Evolutionary conservation across 345 rosid genomes (phyloP).

Genomic region (Boechera stricta): DNA sequence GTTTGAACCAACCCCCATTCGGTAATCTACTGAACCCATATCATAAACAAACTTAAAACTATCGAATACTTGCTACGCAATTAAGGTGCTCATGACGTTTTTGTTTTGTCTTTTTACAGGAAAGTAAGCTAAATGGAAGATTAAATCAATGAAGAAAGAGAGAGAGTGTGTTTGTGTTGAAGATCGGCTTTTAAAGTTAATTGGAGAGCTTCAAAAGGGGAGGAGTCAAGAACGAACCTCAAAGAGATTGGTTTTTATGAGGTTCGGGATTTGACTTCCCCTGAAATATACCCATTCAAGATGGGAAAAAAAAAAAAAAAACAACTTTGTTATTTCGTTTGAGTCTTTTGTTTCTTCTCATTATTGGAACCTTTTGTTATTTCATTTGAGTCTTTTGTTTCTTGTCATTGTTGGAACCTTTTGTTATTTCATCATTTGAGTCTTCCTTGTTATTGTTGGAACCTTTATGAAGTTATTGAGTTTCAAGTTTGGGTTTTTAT

Average conservation of each 20-base stretch:
- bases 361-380: constrained; percentile 8
- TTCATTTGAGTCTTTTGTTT: neutral
- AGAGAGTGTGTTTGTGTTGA: neutral
- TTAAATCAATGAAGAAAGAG: constrained; percentile 24
- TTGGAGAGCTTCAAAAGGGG: constrained; percentile 46
- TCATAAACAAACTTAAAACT: neutral
- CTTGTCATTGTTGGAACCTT: neutral
- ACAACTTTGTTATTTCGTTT: neutral
- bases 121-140: constrained; percentile 25
- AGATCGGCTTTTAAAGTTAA: neutral
- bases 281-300: neutral
- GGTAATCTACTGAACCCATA: constrained; percentile 26
- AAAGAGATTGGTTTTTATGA: constrained; percentile 6
- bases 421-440: no score
- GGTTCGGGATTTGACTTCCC: constrained; percentile 91
- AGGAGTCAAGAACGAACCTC: constrained; percentile 90
- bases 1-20: constrained; percentile 34
- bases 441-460: neutral
- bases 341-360: constrained; percentile 1
- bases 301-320: neutral
- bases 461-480: neutral
- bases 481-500: constrained; percentile 1
- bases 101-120: constrained; percentile 38
- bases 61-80: neutral
- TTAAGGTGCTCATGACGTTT: constrained; percentile 6